Base-by-base conservation (phyloP, 768 basidiomycete species). In the Boletus huronensis region DNA sequence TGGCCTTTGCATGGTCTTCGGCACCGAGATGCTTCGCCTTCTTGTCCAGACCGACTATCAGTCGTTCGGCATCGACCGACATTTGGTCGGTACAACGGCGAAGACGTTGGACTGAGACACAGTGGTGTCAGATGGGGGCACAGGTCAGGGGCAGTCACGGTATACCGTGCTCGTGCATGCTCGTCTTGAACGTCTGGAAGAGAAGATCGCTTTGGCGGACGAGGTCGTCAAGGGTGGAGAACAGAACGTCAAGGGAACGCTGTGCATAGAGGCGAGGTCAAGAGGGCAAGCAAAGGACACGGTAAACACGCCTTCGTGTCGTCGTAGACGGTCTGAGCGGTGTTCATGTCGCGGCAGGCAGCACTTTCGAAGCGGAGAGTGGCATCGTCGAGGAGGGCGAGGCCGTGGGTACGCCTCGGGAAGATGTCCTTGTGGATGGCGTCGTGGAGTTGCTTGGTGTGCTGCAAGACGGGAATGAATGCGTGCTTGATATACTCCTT, bases 351-450 rank as follows among this genome's bases (percentile, higher is more conserved):
- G 32, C 69, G 70, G 29, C 79, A 70, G 16, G 72, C 69, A 17
- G 75, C 62, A 1, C 65, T 61, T 63, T 89, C 87, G 46, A 79
- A 68, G 11, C 72, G 72, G 62, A 80, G 82, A 66, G 82, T 79
- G 21, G 76, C 79, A 17, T 77, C 75, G 63, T 86, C 79, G 69
- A 87, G 81, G 6, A 70, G 65, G 11, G 81, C 65, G 34, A 87
- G 64, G 7, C 81, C 84, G 4, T 66, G 67, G 1, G 64, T 58
- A 26, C 68, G 69, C 16, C 61, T 55, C 0, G 71, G 54, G 46
- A 74, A 67, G 28, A 72, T 63, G 60, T 74, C 63, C 31, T 66
- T 57, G 25, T 72, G 70, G 32, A 77, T 48, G 25, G 55, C 55
- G 14, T 64, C 68, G 58, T 77, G 77, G 49, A 72, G 62, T n/a